These are phyloP conservation scores for Colletotrichum sp. DNA, from an alignment of 2,329 filamentous ascomycete species.

Conservation along the genomic window DNA sequence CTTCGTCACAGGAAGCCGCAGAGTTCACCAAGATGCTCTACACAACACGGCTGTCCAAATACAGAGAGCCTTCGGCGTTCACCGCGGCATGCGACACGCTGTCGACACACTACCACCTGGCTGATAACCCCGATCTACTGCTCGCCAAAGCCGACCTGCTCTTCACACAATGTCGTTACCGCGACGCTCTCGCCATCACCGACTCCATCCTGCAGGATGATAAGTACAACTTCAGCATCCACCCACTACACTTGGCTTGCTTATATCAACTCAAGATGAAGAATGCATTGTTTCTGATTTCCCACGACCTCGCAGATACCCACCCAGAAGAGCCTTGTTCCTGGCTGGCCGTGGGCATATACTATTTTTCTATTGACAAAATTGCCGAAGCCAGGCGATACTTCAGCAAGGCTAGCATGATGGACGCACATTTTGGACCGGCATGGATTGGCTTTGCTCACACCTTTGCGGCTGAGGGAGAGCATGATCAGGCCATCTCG, in stretches of 20 bases:
- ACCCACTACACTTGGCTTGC: constrained; percentile 90
- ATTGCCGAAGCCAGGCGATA: constrained; percentile 93
- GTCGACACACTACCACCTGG: constrained; percentile 90
- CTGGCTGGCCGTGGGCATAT: constrained; percentile 93
- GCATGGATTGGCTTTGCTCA: constrained; percentile 99
- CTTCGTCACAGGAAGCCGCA: constrained; percentile 81
- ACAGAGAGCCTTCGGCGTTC: constrained; percentile 84
- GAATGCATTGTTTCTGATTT: constrained; percentile 88
- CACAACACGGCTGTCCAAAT: constrained; percentile 93
- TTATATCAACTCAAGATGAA: constrained; percentile 86
- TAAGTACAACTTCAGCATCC: constrained; percentile 86
- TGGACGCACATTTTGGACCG: constrained; percentile 96
- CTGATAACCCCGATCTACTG: constrained; percentile 86
- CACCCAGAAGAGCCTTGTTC: constrained; percentile 91
- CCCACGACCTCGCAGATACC: constrained; percentile 90
- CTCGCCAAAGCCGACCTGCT: constrained; percentile 89
- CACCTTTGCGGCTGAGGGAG: constrained; percentile 95
- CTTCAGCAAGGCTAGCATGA: constrained; percentile 96
- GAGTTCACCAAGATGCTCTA: constrained; percentile 97
- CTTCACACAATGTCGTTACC: constrained; percentile 94
- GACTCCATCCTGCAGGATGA: constrained; percentile 82
- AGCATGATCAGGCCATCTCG: constrained; percentile 97
- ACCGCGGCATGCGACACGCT: constrained; percentile 87
- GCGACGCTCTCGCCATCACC: constrained; percentile 84
- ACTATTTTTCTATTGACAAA: constrained; percentile 88